phyloP scores from a whole-genome alignment of 169 alveolate species.

The Cryptosporidium meleagridis region DNA sequence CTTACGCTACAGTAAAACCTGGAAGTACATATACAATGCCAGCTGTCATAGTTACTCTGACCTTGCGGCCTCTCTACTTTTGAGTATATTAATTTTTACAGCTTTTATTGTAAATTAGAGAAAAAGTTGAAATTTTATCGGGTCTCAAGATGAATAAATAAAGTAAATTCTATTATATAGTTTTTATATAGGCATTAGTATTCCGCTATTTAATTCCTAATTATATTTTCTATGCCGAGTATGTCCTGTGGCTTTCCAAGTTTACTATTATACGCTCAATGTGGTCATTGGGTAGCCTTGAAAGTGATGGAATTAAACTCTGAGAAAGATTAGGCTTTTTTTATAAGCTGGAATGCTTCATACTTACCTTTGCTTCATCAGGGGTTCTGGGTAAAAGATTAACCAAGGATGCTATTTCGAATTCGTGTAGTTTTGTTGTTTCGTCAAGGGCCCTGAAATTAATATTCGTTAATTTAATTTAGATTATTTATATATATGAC shows the following conservation, averaged over 20 bases:
- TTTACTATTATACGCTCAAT: conserved; percentile 50
- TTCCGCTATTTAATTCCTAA: background rate
- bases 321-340: background rate
- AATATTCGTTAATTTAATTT: background rate
- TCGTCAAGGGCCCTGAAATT: conserved; percentile 84
- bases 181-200: background rate
- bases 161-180: background rate
- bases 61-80: background rate
- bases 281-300: conserved; percentile 58
- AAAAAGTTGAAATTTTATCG: background rate
- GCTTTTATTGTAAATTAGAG: no score
- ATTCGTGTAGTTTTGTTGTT: conserved; percentile 87
- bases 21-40: conserved; percentile 48
- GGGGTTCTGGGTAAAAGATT: conserved; percentile 87
- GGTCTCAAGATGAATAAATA: background rate
- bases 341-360: background rate
- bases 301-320: conserved; percentile 61
- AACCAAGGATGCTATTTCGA: conserved; percentile 88
- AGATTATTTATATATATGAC: background rate
- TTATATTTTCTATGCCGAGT: conserved; percentile 36
- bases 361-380: conserved; percentile 87
- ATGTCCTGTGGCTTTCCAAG: conserved; percentile 73
- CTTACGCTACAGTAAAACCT: conserved; percentile 21
- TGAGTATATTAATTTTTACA: background rate
- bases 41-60: conserved; percentile 76